These are phyloP conservation scores for Trichoderma virens DNA, from an alignment of 495 filamentous ascomycete species.

Conservation along the genomic window DNA sequence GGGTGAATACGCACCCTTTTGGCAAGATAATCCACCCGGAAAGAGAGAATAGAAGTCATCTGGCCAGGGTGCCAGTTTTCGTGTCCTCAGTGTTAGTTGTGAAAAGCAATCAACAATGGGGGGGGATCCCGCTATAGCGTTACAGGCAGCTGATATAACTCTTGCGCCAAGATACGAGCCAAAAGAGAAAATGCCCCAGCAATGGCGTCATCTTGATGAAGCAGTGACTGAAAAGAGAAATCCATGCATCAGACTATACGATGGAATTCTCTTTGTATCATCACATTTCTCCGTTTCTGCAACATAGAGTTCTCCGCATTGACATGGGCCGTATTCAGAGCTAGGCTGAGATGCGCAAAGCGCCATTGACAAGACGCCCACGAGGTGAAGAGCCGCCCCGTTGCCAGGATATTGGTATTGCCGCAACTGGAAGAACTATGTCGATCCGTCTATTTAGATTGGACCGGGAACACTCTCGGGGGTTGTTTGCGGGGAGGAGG, in stretches of 20 bases:
- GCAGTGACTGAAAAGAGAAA: not conserved
- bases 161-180: not conserved
- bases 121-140: not conserved
- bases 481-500: not conserved
- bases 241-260: too few relatives aligned
- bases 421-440: not conserved
- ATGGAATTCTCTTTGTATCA: not conserved
- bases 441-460: not conserved
- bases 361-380: not conserved
- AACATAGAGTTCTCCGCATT: not conserved
- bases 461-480: not conserved
- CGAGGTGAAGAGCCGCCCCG: not conserved
- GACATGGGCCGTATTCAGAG: not conserved
- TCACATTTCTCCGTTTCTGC: not conserved
- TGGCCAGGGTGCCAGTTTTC: too few relatives aligned
- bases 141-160: not conserved
- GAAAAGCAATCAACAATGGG: not conserved
- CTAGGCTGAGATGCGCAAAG: not conserved
- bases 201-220: not conserved
- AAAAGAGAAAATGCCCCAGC: not conserved
- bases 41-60: too few relatives aligned
- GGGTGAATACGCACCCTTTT: too few relatives aligned
- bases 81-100: too few relatives aligned
- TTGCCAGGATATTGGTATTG: not conserved
- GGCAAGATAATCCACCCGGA: too few relatives aligned